Evolutionary conservation across 2,329 filamentous ascomycete genomes (phyloP).

Genomic region (Aspergillus sclerotialis): DNA sequence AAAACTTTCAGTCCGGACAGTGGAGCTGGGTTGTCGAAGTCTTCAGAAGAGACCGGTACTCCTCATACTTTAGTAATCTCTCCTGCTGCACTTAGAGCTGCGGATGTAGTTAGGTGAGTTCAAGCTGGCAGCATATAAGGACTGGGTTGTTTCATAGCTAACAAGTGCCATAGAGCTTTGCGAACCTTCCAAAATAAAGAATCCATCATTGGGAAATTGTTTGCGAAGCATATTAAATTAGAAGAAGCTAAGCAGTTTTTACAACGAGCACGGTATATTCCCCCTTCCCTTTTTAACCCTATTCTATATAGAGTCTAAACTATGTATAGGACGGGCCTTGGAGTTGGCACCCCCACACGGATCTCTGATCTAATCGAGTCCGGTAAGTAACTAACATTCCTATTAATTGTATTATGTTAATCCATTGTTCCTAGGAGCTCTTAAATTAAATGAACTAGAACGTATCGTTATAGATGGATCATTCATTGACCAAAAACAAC

Average conservation of each 20-base stretch:
- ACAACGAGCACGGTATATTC: constrained; percentile 49
- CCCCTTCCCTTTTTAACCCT: not conserved
- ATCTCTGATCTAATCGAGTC: constrained; percentile 76
- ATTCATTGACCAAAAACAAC: constrained; percentile 90
- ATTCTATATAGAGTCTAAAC: too few relatives aligned
- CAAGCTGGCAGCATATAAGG: not conserved
- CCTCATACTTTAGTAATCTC: constrained; percentile 89
- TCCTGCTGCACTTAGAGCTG: constrained; percentile 74
- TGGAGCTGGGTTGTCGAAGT: constrained; percentile 53
- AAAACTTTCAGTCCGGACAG: constrained; percentile 53
- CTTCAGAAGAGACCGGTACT: constrained; percentile 61
- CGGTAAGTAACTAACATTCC: constrained; percentile 55
- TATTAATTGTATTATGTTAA: too few relatives aligned
- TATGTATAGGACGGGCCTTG: constrained; percentile 65
- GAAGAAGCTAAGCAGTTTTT: constrained; percentile 76
- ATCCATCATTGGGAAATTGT: constrained; percentile 77
- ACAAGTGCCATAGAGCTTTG: constrained; percentile 48
- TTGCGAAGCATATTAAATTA: constrained; percentile 97
- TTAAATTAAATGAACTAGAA: constrained; percentile 65
- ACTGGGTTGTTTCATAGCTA: constrained; percentile 2
- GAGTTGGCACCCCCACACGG: constrained; percentile 80
- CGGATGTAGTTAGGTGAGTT: constrained; percentile 66
- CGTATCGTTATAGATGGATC: constrained; percentile 84
- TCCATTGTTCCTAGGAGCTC: too few relatives aligned
- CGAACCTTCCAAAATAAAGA: constrained; percentile 75